These are phyloP conservation scores for Nevesoporus exiguus DNA, from an alignment of 768 basidiomycete genomes.

Conservation along the genomic window DNA sequence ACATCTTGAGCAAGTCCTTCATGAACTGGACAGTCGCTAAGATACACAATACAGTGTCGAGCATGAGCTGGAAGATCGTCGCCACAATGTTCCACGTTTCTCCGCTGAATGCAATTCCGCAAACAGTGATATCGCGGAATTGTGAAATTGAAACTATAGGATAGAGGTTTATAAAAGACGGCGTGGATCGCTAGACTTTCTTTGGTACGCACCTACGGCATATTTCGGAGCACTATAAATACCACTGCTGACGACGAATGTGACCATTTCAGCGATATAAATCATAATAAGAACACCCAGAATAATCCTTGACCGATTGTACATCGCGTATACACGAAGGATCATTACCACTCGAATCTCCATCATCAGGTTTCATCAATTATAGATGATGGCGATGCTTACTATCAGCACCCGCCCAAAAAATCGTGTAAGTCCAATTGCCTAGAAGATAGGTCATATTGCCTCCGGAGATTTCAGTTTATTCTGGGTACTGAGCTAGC, in stretches of 20 bases:
- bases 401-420: background rate
- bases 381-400: background rate
- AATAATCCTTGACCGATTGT: background rate
- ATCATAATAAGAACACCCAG: background rate
- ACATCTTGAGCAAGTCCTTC: background rate
- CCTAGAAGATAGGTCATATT: background rate
- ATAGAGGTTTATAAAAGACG: background rate
- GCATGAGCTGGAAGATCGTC: background rate
- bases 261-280: background rate
- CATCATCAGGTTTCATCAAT: background rate
- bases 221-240: background rate
- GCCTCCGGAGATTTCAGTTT: background rate
- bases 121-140: background rate
- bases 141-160: background rate
- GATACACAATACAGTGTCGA: background rate
- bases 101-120: background rate
- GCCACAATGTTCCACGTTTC: background rate
- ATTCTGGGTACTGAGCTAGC: no score
- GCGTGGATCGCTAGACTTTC: background rate
- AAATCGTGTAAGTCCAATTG: background rate
- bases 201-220: background rate
- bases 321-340: background rate
- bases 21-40: background rate
- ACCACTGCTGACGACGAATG: background rate
- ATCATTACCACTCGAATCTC: background rate